A percentile compares a stretch with the other conserved stretches of the same genome.
Conservation (phyloP, 2,329 filamentous ascomycete species). For the Alternaria sp. region DNA sequence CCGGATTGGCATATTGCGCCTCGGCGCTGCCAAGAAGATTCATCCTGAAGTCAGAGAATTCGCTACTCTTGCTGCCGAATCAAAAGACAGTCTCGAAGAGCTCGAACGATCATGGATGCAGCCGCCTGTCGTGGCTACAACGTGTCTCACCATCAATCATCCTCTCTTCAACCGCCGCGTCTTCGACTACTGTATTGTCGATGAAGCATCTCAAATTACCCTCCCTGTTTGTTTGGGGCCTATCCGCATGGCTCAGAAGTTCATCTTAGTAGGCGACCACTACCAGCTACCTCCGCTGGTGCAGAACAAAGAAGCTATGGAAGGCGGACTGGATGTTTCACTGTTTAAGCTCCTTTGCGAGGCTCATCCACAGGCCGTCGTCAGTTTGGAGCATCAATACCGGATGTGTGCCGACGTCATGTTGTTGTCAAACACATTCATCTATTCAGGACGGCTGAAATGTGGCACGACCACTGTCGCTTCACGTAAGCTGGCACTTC, state of each 20-base stretch:
- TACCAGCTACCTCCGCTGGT: slow-evolving; percentile 95
- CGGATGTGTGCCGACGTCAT: slow-evolving; percentile 99
- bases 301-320: slow-evolving; percentile 85
- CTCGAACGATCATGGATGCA: slow-evolving; percentile 84
- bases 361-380: slow-evolving; percentile 83
- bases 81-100: slow-evolving; percentile 80
- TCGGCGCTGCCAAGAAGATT: slow-evolving; percentile 85
- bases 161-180: slow-evolving; percentile 84
- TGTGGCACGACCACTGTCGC: slow-evolving; percentile 85
- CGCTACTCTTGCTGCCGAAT: slow-evolving; percentile 76
- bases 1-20: slow-evolving; percentile 79
- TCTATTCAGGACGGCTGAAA: slow-evolving; percentile 89
- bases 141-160: slow-evolving; percentile 91
- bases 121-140: slow-evolving; percentile 90
- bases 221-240: slow-evolving; percentile 93
- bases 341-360: slow-evolving; percentile 95
- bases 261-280: slow-evolving; percentile 95
- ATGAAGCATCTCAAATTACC: slow-evolving; percentile 97
- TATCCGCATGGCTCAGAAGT: slow-evolving; percentile 89
- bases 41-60: slow-evolving; percentile 89
- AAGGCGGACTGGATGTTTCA: slow-evolving; percentile 88
- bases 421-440: slow-evolving; percentile 89
- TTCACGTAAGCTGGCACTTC: slow-evolving; percentile 71
- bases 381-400: slow-evolving; percentile 94
- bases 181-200: slow-evolving; percentile 98